Conservation (phyloP, 805 yeast genomes). For the Teunomyces stri region DNA sequence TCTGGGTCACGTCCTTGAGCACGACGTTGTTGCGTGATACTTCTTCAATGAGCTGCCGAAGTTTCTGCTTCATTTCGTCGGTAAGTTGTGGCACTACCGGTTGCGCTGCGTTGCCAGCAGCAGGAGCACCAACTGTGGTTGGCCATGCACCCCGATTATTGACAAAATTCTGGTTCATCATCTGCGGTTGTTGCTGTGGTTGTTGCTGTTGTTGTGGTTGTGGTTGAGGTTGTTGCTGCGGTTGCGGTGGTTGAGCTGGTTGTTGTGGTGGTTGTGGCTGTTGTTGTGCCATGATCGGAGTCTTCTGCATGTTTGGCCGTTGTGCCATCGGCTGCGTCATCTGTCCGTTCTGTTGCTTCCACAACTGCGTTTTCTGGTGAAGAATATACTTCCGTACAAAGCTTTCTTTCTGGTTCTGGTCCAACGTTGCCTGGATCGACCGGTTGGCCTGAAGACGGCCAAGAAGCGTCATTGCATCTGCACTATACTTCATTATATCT, state of each 20-base stretch:
- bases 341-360: slow-evolving; percentile 27
- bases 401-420: slow-evolving; percentile 35
- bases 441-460: slow-evolving; percentile 35
- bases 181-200: slow-evolving; percentile 17
- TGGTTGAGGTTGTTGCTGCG: slow-evolving; percentile 3
- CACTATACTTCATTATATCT: slow-evolving; percentile 36
- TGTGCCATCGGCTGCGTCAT: not conserved
- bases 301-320: not conserved
- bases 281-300: not conserved
- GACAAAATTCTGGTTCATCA: slow-evolving; percentile 15
- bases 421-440: slow-evolving; percentile 32
- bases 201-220: slow-evolving; percentile 2
- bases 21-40: slow-evolving; percentile 66
- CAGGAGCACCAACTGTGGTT: not conserved
- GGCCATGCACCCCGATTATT: slow-evolving; percentile 7
- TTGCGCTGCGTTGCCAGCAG: slow-evolving; percentile 1
- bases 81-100: slow-evolving; percentile 38
- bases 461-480: slow-evolving; percentile 41
- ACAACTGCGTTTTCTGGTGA: slow-evolving; percentile 34
- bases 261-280: slow-evolving; percentile 6
- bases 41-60: slow-evolving; percentile 65
- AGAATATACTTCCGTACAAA: slow-evolving; percentile 38
- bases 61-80: slow-evolving; percentile 60
- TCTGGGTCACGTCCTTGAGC: slow-evolving; percentile 61
- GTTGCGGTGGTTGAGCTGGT: not conserved